Evolutionary conservation across 2,329 filamentous ascomycete species (phyloP).

Genomic region (Aspergillus aculeatinus): DNA sequence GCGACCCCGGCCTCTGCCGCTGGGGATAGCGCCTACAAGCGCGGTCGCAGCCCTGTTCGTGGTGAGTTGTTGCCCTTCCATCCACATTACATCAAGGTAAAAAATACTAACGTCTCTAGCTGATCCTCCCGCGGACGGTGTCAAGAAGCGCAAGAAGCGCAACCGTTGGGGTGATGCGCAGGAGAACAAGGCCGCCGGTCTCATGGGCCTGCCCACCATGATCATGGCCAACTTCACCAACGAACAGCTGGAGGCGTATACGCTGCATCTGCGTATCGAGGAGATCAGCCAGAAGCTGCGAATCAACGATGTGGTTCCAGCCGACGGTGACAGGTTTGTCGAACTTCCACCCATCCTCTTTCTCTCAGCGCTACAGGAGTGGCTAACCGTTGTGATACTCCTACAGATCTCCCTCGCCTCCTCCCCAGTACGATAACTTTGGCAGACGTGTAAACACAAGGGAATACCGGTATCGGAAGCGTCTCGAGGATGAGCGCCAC

Average conservation of each 20-base stretch:
- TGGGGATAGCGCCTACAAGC: conserved; percentile 63
- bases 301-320: conserved; percentile 97
- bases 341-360: neutral
- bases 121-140: conserved; percentile 66
- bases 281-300: conserved; percentile 99
- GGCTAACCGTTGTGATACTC: conserved; percentile 1
- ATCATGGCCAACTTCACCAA: conserved; percentile 98
- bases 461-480: conserved; percentile 97
- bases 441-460: conserved; percentile 98
- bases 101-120: conserved; percentile 30
- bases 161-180: conserved; percentile 97
- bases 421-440: conserved; percentile 98
- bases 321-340: conserved; percentile 86
- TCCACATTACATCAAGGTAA: no score
- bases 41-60: conserved; percentile 87
- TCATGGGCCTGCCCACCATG: conserved; percentile 95
- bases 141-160: conserved; percentile 91
- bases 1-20: conserved; percentile 49
- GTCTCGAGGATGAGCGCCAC: conserved; percentile 96
- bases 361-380: neutral
- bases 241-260: conserved; percentile 97
- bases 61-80: conserved; percentile 54
- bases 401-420: conserved; percentile 86
- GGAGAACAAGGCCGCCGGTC: conserved; percentile 96
- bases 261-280: conserved; percentile 92